A percentile compares a stretch with the other conserved stretches of the same genome.
phyloP scores from a whole-genome alignment of 805 yeast genomes.

The Scheffersomyces spartinae region DNA sequence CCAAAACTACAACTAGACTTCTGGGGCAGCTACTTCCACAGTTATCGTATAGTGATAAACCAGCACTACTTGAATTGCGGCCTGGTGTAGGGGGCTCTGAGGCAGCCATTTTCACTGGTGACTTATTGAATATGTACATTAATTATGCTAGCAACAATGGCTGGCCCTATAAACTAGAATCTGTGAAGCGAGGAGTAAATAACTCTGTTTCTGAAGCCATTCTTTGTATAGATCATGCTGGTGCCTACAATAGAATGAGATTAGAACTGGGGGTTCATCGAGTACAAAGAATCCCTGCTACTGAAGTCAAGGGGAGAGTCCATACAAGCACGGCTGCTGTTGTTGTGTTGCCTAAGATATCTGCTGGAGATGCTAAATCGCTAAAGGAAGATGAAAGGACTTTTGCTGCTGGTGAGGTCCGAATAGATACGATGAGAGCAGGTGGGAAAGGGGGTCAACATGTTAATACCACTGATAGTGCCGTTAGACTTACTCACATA shows the following conservation, averaged over 20 bases:
- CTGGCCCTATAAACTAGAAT: slow-evolving; percentile 56
- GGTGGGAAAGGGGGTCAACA: slow-evolving; percentile 98
- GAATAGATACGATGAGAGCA: slow-evolving; percentile 95
- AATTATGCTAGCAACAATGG: slow-evolving; percentile 50
- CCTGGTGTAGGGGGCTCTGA: slow-evolving; percentile 97
- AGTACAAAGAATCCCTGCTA: slow-evolving; percentile 87
- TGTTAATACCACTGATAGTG: slow-evolving; percentile 94
- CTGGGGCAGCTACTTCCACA: slow-evolving; percentile 60
- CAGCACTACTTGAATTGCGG: slow-evolving; percentile 73
- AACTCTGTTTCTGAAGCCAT: slow-evolving; percentile 74
- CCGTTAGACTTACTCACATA: slow-evolving; percentile 83
- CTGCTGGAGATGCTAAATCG: slow-evolving; percentile 39
- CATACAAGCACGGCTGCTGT: slow-evolving; percentile 97
- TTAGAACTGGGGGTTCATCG: slow-evolving; percentile 94
- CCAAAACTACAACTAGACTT: slow-evolving; percentile 30
- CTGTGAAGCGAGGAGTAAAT: slow-evolving; percentile 44
- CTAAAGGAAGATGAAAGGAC: slow-evolving; percentile 46
- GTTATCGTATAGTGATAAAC: slow-evolving; percentile 61
- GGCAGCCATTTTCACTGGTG: slow-evolving; percentile 77
- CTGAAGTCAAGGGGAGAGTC: slow-evolving; percentile 87
- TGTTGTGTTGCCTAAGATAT: slow-evolving; percentile 77
- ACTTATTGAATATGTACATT: slow-evolving; percentile 71
- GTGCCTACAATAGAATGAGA: slow-evolving; percentile 61
- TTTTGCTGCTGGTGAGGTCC: slow-evolving; percentile 77
- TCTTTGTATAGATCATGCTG: slow-evolving; percentile 54